Percentiles rank a stretch among this genome's conserved stretches.
These are phyloP conservation scores for Neurospora sp. DNA, from an alignment of 495 filamentous ascomycete species.

Conservation along the genomic window DNA sequence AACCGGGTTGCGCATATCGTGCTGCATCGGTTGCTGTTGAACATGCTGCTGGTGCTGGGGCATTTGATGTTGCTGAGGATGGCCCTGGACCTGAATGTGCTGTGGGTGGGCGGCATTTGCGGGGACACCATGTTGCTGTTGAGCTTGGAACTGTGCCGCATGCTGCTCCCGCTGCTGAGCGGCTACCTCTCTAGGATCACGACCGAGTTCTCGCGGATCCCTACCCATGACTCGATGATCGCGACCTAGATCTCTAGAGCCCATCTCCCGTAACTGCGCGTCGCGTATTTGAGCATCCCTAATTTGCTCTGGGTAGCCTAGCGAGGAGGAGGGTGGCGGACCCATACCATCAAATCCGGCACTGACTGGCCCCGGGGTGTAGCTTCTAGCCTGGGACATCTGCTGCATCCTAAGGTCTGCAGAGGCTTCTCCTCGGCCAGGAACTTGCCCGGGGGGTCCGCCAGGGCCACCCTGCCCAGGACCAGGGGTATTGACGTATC, in stretches of 20 bases:
- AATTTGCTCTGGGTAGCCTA: slow-evolving; percentile 5
- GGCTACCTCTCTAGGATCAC: not conserved
- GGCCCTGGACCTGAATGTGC: not conserved
- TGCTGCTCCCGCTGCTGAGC: slow-evolving; percentile 1
- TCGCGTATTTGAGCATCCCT: slow-evolving; percentile 7
- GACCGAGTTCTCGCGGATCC: slow-evolving; percentile 6
- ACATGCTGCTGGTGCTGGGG: slow-evolving; percentile 1
- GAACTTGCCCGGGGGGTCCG: not conserved
- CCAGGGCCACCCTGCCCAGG: slow-evolving; percentile 8
- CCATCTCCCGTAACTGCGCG: not conserved
- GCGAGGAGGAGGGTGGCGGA: slow-evolving; percentile 12
- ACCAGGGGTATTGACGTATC: slow-evolving; percentile 21
- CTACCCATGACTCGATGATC: slow-evolving; percentile 6
- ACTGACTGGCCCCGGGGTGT: slow-evolving; percentile 14
- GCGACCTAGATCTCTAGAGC: slow-evolving; percentile 6
- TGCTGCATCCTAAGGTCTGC: not conserved
- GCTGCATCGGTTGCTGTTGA: slow-evolving; percentile 10
- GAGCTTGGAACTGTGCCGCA: not conserved
- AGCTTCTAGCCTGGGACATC: slow-evolving; percentile 15
- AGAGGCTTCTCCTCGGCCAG: not conserved
- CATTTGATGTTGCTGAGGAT: not conserved
- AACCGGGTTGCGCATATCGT: slow-evolving; percentile 3
- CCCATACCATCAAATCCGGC: slow-evolving; percentile 13
- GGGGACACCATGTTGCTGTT: not conserved
- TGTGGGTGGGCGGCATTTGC: not conserved